phyloP scores from a whole-genome alignment of 1,284 basidiomycete species.

The Apiotrichum porosum region DNA sequence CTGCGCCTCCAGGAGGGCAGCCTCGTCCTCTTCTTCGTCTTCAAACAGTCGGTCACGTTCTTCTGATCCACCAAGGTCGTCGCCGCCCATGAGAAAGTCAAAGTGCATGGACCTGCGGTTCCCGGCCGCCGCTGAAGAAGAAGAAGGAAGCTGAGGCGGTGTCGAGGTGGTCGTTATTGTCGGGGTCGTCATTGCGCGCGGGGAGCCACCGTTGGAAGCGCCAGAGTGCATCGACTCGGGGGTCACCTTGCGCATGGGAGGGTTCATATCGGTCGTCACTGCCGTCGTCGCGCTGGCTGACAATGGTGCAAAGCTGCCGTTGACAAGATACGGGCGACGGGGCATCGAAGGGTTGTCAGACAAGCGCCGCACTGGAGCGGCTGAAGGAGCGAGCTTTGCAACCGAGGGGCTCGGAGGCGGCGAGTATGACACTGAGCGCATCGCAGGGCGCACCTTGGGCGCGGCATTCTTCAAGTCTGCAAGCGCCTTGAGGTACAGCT shows the following conservation, averaged over 20 bases:
- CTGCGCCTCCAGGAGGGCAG: conserved; percentile 46
- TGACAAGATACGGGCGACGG: conserved; percentile 14
- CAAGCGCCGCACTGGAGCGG: neutral
- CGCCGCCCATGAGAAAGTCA: conserved; percentile 38
- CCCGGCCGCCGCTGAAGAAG: no score
- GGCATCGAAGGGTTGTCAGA: neutral
- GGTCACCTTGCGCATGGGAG: conserved; percentile 1
- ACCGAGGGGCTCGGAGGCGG: neutral
- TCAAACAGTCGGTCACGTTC: conserved; percentile 46
- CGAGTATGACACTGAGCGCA: neutral
- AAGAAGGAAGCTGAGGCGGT: no score
- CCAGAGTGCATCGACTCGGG: conserved; percentile 3
- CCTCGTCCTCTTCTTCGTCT: conserved; percentile 45
- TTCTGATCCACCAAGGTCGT: conserved; percentile 54
- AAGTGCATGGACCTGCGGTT: conserved; percentile 29
- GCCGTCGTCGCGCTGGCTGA: conserved; percentile 12
- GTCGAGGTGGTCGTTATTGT: neutral
- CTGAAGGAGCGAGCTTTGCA: neutral
- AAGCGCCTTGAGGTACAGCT: conserved; percentile 82
- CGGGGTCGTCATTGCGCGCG: neutral
- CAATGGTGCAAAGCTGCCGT: conserved; percentile 26
- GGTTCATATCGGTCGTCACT: conserved; percentile 13
- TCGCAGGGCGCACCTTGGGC: neutral
- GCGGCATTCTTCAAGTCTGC: conserved; percentile 56
- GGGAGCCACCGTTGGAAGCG: neutral